Conservation (phyloP, 352 stramenopile species). For the Aphanomyces euteiches region DNA sequence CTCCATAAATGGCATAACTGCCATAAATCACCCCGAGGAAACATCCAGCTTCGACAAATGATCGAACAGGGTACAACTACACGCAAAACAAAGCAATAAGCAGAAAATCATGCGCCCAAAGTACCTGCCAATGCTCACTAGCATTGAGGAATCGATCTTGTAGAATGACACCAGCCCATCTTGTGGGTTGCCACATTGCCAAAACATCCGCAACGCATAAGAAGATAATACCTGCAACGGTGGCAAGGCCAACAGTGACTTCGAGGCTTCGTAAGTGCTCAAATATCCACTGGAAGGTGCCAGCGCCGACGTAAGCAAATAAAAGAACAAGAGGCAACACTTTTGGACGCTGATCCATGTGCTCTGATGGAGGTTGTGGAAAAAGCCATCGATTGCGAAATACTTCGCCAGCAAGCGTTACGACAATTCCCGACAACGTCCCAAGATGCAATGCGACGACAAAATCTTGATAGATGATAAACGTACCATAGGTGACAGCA, state of each 20-base stretch:
- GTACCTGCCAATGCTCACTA: constrained; percentile 58
- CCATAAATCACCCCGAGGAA: constrained; percentile 86
- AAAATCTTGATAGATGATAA: constrained; percentile 76
- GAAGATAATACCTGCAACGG: constrained; percentile 77
- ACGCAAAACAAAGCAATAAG: background rate
- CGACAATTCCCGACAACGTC: constrained; percentile 77
- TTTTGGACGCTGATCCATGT: constrained; percentile 32
- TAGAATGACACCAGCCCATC: constrained; percentile 72
- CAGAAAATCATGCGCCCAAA: background rate
- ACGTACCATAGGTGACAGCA: constrained; percentile 69
- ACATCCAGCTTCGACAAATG: constrained; percentile 79
- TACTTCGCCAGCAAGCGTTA: constrained; percentile 71
- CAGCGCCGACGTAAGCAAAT: constrained; percentile 80
- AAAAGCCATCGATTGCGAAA: constrained; percentile 47
- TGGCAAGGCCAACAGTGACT: constrained; percentile 70
- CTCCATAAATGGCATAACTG: constrained; percentile 77
- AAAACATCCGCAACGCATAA: constrained; percentile 71
- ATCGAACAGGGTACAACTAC: constrained; percentile 61
- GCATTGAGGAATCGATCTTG: constrained; percentile 79
- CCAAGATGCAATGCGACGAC: constrained; percentile 73
- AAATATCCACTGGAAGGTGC: constrained; percentile 86
- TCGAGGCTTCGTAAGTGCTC: constrained; percentile 83
- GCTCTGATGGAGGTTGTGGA: background rate
- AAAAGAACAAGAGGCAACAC: constrained; percentile 57
- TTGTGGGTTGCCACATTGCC: constrained; percentile 41